Evolutionary conservation across 2,329 filamentous ascomycete genomes (phyloP), one percentile per base, ranked within the genome.

Genomic region (Xylaria sp.): DNA sequence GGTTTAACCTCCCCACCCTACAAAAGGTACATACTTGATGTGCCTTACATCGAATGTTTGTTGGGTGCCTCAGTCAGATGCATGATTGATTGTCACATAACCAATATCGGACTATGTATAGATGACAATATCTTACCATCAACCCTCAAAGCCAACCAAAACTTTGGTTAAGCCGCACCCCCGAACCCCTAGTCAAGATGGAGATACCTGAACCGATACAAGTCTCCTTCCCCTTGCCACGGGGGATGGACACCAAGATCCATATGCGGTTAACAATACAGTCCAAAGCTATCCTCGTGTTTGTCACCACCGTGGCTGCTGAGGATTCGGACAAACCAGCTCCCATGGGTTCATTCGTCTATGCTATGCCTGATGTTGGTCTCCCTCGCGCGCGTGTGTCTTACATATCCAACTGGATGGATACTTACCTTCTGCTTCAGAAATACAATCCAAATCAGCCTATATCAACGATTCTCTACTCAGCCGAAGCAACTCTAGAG

Each of bases 301-400:
- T 89, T 75, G 80, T 91, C 55, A 88, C 89, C 0, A 91, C 89
- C 0, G 83, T 86, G 3, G 78, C 85, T 31, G 82, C 83, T 64
- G 87, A 88, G 62, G 86, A 89, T 51, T 78, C 80, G n/a, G 82
- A 82, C 13, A 78, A 80, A 9, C 78, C 84, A 8, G 83, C 87
- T 49, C 83, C 87, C 59, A 86, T 98, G 81, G 95, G 96, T 2
- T 97, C 94, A 59, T 95, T 98, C 78, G 93, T 98, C 55, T 98
- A 97, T 79, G 93, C 94, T 2, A 88, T 99, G 79, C 95, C 96
- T 18, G 92, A 97, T 82, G 96, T 97, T 83, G 75, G 83, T 79
- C 15, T 23, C 51, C 51, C 55, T 28, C 18, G n/a, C 12, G n/a
- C 12, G 52, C 7, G 15, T 52, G 12, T n/a, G 15, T 20, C n/a